Base-by-base conservation (phyloP, 495 filamentous ascomycete species). In the Aspergillus steynii region DNA sequence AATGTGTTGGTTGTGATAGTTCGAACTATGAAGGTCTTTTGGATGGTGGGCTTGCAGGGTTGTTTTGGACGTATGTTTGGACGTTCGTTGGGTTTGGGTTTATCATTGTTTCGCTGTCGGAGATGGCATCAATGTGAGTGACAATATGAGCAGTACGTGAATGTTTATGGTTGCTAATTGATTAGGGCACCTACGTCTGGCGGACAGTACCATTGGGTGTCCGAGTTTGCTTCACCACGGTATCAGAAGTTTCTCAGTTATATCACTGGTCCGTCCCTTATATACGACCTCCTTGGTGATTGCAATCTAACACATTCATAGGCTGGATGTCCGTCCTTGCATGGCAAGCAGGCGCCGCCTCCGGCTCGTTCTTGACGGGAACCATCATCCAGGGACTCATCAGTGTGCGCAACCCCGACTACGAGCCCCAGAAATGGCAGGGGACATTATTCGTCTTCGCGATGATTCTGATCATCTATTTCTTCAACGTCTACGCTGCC, bases 371-470 rank as follows among this genome's bases (percentile, higher is more conserved):
- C 54, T 65, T 80, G 25, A 63, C 65, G 2, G 79, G 70, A 2
- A 77, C 72, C 3, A 68, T 78, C 61, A 77, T 82, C 45, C 75
- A 82, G 56, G 74, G 74, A 28, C 67, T 83, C 28, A 50, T 65
- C 77, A 52, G 63, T 73, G 9, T 64, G 78, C 42, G 76, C 74
- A 62, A 59, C 71, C 57, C 66, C 60, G 50, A 50, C 9, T 67
- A 67, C 32, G 65, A 59, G 0, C 68, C 70, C 4, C 58, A 80
- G 29, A 64, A 67, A 25, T 82, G 79, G 71, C 79, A 83, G 26
- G 76, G 75, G 27, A 79, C 78, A 0, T 65, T 83, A 14, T 65
- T 85, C 29, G 74, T 76, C 59, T 80, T 71, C 59, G 74, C 75
- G 5, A 68, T 77, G 31, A 60, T 74, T 1, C 29, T 72, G 1